A percentile compares a stretch with the other conserved stretches of the same genome.
These are phyloP conservation scores for Pisolithus marmoratus DNA, from an alignment of 768 basidiomycete genomes.

Conservation along the genomic window DNA sequence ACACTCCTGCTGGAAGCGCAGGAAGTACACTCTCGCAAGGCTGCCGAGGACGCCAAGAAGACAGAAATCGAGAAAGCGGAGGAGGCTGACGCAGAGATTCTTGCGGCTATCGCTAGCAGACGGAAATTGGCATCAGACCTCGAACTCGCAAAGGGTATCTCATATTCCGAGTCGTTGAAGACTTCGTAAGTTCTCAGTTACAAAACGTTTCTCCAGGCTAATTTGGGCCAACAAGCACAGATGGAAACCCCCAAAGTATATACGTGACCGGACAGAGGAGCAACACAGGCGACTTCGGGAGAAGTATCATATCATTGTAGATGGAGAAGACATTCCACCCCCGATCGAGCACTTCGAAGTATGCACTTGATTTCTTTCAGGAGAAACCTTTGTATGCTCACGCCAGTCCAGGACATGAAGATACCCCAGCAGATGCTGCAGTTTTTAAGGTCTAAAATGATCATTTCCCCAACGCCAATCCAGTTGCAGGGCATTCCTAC, in stretches of 20 bases:
- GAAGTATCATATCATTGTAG: constrained; percentile 91
- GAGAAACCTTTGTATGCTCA: constrained; percentile 5
- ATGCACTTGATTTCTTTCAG: constrained; percentile 7
- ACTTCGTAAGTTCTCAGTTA: constrained; percentile 54
- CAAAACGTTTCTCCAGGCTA: neutral
- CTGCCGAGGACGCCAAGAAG: constrained; percentile 85
- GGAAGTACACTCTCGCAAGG: constrained; percentile 84
- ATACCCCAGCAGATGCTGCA: constrained; percentile 83
- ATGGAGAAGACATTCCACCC: constrained; percentile 89
- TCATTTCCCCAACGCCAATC: constrained; percentile 86
- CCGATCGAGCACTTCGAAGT: constrained; percentile 88
- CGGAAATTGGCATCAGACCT: constrained; percentile 88
- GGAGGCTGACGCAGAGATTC: constrained; percentile 85
- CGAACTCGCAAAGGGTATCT: constrained; percentile 90
- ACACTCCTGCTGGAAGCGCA: constrained; percentile 91
- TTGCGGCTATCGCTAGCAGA: constrained; percentile 87
- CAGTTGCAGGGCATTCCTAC: constrained; percentile 96
- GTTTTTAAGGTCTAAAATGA: constrained; percentile 80
- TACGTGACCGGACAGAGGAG: constrained; percentile 64
- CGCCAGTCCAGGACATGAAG: constrained; percentile 82
- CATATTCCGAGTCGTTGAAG: constrained; percentile 80
- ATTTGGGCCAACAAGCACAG: constrained; percentile 33
- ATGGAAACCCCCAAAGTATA: constrained; percentile 84
- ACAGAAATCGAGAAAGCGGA: constrained; percentile 79
- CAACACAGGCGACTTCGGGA: constrained; percentile 75